Base-by-base conservation (phyloP, 441 rosid genomes). In the Pelargonium citronellum region DNA sequence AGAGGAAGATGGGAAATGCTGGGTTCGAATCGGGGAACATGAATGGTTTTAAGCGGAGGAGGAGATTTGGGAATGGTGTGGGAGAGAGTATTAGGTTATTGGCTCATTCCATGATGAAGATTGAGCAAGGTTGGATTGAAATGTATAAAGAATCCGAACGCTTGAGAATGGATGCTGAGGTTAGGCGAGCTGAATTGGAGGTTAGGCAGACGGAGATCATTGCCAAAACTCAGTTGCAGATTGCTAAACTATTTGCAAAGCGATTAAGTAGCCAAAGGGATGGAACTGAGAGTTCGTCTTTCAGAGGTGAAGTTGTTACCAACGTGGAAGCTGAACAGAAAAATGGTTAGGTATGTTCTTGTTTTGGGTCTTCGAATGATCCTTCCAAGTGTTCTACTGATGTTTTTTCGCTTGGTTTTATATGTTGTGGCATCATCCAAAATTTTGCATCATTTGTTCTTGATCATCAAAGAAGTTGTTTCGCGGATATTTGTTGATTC, bases 121-220 rank as follows among this genome's bases (percentile, higher is more conserved):
- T 60, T 20, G 64, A 60, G 34, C 64, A 60, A 10, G 64, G 64
- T 5, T 19, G 64, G 34, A 60, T 60, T 2, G 64, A 20, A 20
- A 60, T 60, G 64, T 22, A 60, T 22, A 60, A 60, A 24, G 64
- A 60, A 60, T 60, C 64, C 22, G 64, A 60, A 9, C 64, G 64
- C 34, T 60, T 60, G 64, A 60, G 64, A 22, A 19, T 27, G 12
- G 64, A 60, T 13, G 64, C 64, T 2, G 64, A 60, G 64, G n/a
- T 60, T 60, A 60, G 64, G 34, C 11, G 64, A 4, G 64, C 64
- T 0, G 64, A 60, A 60, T 9, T 60, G 64, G 64, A 60, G 15
- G 64, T 60, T 60, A 60, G n/a, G 64, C 24, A 27, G 64, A 60
- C 64, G 8, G 64, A 60, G 64, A 60, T 60, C 34, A 60, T 60